These are phyloP conservation scores for Ceratocystiopsis sp. DNA, from an alignment of 2,329 filamentous ascomycete species.

Conservation along the genomic window DNA sequence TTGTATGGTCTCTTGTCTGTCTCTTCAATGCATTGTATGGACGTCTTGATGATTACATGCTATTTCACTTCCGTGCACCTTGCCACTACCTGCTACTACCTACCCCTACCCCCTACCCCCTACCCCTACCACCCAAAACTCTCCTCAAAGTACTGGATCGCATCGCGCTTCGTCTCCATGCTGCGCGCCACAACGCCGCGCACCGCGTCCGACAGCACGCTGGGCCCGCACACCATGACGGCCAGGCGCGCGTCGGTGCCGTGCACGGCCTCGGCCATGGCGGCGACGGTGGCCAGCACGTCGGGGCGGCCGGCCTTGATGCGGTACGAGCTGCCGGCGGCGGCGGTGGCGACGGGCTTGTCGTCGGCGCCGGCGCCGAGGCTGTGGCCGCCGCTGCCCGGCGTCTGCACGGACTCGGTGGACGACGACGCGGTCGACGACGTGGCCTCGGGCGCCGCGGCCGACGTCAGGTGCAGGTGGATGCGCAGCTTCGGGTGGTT, in stretches of 20 bases:
- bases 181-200: conserved; percentile 1
- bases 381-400: not conserved
- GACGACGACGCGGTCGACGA: conserved; percentile 1
- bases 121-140: conserved; percentile 8
- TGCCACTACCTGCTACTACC: too few species aligned
- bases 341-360: not conserved
- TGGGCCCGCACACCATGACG: conserved; percentile 9
- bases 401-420: not conserved
- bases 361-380: not conserved
- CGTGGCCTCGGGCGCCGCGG: not conserved
- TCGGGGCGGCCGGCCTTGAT: conserved; percentile 7
- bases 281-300: conserved; percentile 1
- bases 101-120: not conserved
- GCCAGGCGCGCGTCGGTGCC: conserved; percentile 3
- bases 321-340: not conserved
- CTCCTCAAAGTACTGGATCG: conserved; percentile 10
- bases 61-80: too few species aligned
- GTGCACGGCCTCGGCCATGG: conserved; percentile 1
- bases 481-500: conserved; percentile 5
- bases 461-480: conserved; percentile 1
- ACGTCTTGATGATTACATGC: too few species aligned
- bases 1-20: not conserved
- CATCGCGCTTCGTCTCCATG: conserved; percentile 5
- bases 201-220: conserved; percentile 6
- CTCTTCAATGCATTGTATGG: too few species aligned